These are phyloP conservation scores for Kwoniella bestiolae DNA, from an alignment of 768 basidiomycete genomes.

Conservation along the genomic window DNA sequence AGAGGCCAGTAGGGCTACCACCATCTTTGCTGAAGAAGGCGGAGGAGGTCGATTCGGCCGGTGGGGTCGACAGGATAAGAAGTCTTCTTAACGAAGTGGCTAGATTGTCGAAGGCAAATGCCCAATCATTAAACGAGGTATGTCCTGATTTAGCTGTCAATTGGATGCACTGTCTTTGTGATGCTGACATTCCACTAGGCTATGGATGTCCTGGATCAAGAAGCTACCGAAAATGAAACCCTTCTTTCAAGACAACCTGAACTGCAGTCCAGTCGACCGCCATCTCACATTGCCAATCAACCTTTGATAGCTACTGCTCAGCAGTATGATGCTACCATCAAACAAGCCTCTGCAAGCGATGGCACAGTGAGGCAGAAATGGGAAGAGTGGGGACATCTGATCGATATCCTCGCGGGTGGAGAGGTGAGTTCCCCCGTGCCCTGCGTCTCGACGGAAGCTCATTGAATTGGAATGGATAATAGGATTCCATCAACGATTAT, in stretches of 20 bases:
- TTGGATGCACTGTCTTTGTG: not conserved
- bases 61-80: constrained; percentile 75
- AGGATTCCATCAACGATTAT: constrained; percentile 45
- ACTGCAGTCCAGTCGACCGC: constrained; percentile 60
- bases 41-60: constrained; percentile 76
- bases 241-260: constrained; percentile 55
- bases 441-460: not conserved
- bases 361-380: constrained; percentile 77
- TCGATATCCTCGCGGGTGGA: constrained; percentile 72
- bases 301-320: constrained; percentile 72
- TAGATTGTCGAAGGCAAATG: constrained; percentile 67
- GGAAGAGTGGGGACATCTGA: constrained; percentile 80
- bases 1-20: constrained; percentile 83
- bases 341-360: constrained; percentile 75
- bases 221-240: constrained; percentile 61
- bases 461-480: constrained; percentile 10
- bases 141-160: constrained; percentile 18
- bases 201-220: constrained; percentile 85
- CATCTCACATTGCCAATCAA: constrained; percentile 78
- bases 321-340: constrained; percentile 73
- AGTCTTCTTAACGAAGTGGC: constrained; percentile 74
- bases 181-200: constrained; percentile 62
- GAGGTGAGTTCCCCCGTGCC: constrained; percentile 58
- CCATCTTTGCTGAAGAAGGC: constrained; percentile 83
- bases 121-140: constrained; percentile 75